A percentile compares a stretch with the other conserved stretches of the same genome.
These are phyloP conservation scores for Salix purpurea DNA, from an alignment of 345 rosid species.

Conservation along the genomic window DNA sequence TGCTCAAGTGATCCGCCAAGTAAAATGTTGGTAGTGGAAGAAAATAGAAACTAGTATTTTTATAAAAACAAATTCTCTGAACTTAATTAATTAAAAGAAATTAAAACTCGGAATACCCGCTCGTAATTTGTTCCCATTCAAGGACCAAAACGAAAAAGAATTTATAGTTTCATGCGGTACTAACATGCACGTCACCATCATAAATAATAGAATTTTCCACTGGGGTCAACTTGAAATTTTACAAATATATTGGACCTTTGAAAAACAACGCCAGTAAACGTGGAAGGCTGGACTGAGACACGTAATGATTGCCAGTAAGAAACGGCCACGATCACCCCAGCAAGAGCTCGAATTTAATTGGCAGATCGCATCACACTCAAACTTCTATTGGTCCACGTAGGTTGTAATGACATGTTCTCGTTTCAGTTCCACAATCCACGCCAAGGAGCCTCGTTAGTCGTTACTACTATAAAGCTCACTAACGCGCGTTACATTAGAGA, in stretches of 20 bases:
- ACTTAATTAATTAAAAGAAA: too few species aligned
- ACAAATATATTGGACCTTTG: background rate
- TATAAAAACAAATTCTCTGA: too few species aligned
- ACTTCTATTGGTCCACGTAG: constrained; percentile 62
- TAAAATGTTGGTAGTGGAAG: too few species aligned
- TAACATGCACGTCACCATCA: too few species aligned
- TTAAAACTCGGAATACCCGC: too few species aligned
- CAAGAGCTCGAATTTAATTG: constrained; percentile 42
- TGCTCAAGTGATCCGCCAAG: too few species aligned
- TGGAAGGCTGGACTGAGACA: constrained; percentile 6
- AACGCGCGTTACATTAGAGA: background rate
- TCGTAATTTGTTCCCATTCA: too few species aligned
- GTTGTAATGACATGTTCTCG: constrained; percentile 37
- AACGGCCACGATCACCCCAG: constrained; percentile 45
- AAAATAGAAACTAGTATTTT: too few species aligned
- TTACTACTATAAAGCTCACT: background rate
- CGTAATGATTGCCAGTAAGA: constrained; percentile 6
- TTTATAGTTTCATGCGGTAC: too few species aligned
- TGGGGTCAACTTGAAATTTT: too few species aligned
- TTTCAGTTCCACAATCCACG: background rate
- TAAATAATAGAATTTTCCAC: too few species aligned
- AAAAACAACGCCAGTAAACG: background rate
- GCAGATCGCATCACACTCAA: background rate
- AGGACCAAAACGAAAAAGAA: too few species aligned
- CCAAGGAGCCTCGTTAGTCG: background rate